These are phyloP conservation scores for Ophiostoma piceae DNA, from an alignment of 2,329 filamentous ascomycete genomes.

Conservation along the genomic window DNA sequence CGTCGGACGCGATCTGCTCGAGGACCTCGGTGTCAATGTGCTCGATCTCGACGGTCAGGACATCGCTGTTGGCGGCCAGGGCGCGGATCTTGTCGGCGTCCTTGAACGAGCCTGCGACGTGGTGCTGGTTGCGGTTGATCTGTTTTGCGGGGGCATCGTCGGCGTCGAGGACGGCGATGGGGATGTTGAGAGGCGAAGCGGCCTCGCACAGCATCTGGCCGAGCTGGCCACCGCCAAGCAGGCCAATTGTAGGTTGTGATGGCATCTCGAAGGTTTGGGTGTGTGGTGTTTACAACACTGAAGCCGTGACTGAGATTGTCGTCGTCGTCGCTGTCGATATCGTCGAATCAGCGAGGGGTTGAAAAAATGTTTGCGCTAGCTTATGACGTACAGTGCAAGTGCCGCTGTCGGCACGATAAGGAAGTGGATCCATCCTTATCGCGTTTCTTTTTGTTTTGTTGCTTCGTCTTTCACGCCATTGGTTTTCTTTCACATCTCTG, in stretches of 20 bases:
- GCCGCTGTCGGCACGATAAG: constrained; percentile 1
- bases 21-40: constrained; percentile 87
- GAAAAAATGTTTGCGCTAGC: constrained; percentile 10
- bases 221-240: constrained; percentile 64
- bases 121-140: constrained; percentile 60
- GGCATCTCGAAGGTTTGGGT: background rate
- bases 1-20: constrained; percentile 70
- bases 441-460: background rate
- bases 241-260: constrained; percentile 36
- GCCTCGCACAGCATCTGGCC: constrained; percentile 92
- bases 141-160: constrained; percentile 77
- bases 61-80: constrained; percentile 70
- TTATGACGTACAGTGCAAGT: constrained; percentile 11
- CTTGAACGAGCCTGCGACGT: constrained; percentile 84
- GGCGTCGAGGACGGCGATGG: constrained; percentile 73
- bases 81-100: constrained; percentile 71
- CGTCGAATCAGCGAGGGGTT: constrained; percentile 11
- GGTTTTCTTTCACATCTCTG: background rate
- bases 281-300: constrained; percentile 2
- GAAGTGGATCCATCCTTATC: background rate
- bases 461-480: background rate
- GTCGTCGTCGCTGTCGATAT: background rate
- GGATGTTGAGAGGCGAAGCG: constrained; percentile 67
- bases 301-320: background rate
- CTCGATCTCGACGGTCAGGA: constrained; percentile 91